These are phyloP conservation scores for Pigoraptor vietnamica DNA, from an alignment of 78 protist species.

Conservation along the genomic window DNA sequence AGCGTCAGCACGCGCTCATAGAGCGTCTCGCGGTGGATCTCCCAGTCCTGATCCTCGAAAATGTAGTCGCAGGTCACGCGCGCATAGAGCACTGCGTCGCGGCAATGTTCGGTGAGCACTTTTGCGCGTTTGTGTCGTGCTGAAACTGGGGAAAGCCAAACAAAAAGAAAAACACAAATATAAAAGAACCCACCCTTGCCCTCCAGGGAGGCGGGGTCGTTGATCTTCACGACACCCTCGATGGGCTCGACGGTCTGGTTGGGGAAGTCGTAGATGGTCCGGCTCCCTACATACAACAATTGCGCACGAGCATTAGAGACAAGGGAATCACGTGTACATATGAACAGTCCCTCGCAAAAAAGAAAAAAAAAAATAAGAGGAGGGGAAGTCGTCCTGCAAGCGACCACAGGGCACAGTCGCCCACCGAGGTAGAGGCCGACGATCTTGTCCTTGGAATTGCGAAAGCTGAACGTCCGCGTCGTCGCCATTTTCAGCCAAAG, in stretches of 20 bases:
- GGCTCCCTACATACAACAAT: neutral
- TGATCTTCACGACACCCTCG: constrained; percentile 2
- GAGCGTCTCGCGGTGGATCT: neutral
- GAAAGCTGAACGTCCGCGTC: neutral
- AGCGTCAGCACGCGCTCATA: neutral
- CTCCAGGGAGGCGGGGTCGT: neutral
- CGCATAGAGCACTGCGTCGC: neutral
- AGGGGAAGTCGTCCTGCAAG: too few relatives aligned
- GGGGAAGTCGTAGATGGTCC: neutral
- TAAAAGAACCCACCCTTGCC: neutral
- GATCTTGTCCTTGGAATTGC: neutral
- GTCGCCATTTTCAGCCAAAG: neutral
- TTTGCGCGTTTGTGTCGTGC: too few relatives aligned
- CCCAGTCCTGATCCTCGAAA: neutral
- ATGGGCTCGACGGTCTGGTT: neutral
- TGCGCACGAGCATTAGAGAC: neutral
- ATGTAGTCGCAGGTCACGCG: neutral
- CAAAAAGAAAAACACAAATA: too few relatives aligned
- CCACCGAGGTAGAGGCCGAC: constrained; percentile 1
- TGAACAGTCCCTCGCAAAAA: too few relatives aligned
- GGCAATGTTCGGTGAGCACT: too few relatives aligned
- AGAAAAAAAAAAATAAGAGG: too few relatives aligned
- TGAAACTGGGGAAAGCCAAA: too few relatives aligned
- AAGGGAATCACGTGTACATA: too few relatives aligned
- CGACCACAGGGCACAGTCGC: too few relatives aligned